Evolutionary conservation across 768 basidiomycete genomes (phyloP), one percentile per base, ranked within the genome.

Genomic region (Leccinum pellstonianum): DNA sequence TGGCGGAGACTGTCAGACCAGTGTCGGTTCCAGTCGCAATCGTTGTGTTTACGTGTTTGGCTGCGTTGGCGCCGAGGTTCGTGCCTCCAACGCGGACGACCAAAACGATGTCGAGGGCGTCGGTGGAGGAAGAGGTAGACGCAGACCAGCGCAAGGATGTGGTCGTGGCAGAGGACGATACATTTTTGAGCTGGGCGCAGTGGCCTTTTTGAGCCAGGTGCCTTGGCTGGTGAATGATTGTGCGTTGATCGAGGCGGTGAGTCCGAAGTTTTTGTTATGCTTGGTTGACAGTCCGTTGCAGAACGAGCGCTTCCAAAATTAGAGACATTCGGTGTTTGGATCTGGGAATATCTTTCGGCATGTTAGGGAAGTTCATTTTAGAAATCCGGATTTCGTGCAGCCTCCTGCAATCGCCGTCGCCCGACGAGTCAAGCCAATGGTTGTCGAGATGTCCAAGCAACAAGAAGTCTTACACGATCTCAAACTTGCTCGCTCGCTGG

Each of bases 181-280:
- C 51, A 25, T 61, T 5, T 63, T 68, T 11, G 66, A 67, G 52
- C 5, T 60, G 10, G 25, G 46, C 1, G 58, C 66, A 5, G 52
- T 63, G 27, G 33, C 38, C 1, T 62, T 68, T 21, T 50, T 60
- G 35, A 47, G 11, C 1, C 63, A 62, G 41, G 27, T 62, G 1
- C 57, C 55, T 2, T 60, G 58, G 59, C 8, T 48, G 47, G 47
- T 48, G 21, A 48, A 21, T 3, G 47, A 48, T 48, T 12, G 11
- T 14, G n/a, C 47, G 23, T 48, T 14, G 14, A 48, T 48, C 6
- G 12, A 48, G 12, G 47, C 47, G n/a, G 47, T 23, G 23, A 23
- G 47, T 23, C 21, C 21, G 21, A 21, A 21, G 21, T 21, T 48
- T 8, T 17, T 3, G 35, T 3, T 2, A 41, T 41, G 8, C 17